phyloP scores from a whole-genome alignment of 2,329 filamentous ascomycete genomes.

The Drechslerella dactyloides region DNA sequence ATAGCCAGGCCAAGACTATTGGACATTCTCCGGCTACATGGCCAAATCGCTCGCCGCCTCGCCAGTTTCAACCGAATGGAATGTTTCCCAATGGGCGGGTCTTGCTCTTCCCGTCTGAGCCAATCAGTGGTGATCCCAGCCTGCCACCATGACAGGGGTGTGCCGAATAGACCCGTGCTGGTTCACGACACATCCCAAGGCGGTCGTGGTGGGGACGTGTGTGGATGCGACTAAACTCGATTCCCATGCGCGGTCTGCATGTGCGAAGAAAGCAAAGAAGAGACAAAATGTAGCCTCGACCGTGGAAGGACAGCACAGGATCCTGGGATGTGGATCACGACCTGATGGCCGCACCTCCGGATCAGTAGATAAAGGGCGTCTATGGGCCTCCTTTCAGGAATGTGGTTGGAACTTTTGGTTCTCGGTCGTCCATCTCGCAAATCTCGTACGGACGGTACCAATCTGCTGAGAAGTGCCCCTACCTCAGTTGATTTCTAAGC shows the following conservation, averaged over 20 bases:
- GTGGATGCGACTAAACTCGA: slow-evolving; percentile 11
- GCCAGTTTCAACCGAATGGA: slow-evolving; percentile 38
- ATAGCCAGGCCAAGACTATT: slow-evolving; percentile 40
- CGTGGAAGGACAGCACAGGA: slow-evolving; percentile 2
- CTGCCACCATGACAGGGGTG: slow-evolving; percentile 4
- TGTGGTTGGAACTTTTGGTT: slow-evolving; percentile 18
- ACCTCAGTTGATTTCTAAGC: background rate
- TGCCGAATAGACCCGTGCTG: slow-evolving; percentile 26
- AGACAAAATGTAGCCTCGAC: background rate
- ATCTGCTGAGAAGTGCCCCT: slow-evolving; percentile 31
- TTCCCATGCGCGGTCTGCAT: slow-evolving; percentile 12
- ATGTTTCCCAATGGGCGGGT: slow-evolving; percentile 16
- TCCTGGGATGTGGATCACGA: slow-evolving; percentile 14
- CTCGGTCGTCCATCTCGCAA: slow-evolving; percentile 13
- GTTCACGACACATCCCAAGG: slow-evolving; percentile 19
- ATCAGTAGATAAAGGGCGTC: slow-evolving; percentile 49
- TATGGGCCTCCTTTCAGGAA: slow-evolving; percentile 29
- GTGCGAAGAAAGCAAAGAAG: slow-evolving; percentile 5
- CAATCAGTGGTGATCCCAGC: slow-evolving; percentile 31
- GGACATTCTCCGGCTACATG: slow-evolving; percentile 26
- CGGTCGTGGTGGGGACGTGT: slow-evolving; percentile 24
- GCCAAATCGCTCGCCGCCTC: slow-evolving; percentile 14
- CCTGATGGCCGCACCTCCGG: slow-evolving; percentile 32
- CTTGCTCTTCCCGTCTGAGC: slow-evolving; percentile 26
- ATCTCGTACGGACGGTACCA: slow-evolving; percentile 11